phyloP scores from a whole-genome alignment of 306 rosid genomes.

The Vachellia collinsii region DNA sequence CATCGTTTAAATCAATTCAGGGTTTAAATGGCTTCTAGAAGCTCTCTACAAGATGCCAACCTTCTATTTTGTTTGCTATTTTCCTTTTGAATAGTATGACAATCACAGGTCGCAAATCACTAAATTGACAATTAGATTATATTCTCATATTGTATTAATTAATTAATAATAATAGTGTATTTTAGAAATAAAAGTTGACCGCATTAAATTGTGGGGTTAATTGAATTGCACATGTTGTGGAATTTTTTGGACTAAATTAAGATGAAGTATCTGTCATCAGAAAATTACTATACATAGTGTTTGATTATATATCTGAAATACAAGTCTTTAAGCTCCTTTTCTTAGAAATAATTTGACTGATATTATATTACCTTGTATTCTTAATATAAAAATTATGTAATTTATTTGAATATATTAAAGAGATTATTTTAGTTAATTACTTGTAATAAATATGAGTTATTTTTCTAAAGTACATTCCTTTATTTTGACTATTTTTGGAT shows the following conservation, averaged over 20 bases:
- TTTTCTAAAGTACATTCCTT: no score
- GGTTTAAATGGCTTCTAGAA: neutral
- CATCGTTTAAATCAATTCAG: neutral
- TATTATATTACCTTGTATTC: no score
- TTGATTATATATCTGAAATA: neutral
- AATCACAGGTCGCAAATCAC: neutral
- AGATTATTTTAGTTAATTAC: no score
- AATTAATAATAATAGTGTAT: neutral
- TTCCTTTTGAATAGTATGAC: constrained; percentile 4
- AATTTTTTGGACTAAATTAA: neutral
- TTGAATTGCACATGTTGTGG: neutral
- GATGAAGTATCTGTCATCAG: neutral
- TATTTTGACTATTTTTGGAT: no score
- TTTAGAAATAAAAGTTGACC: neutral
- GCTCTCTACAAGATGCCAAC: neutral
- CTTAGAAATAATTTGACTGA: neutral
- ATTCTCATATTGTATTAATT: neutral
- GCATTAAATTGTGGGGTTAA: neutral
- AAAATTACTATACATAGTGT: neutral
- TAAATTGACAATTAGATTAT: neutral
- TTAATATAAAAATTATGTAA: no score
- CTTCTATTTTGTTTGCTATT: neutral
- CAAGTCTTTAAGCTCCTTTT: neutral
- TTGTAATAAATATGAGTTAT: no score
- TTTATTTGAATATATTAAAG: no score